Conservation (phyloP, 1,284 basidiomycete genomes). For the Caloboletus inedulis region DNA sequence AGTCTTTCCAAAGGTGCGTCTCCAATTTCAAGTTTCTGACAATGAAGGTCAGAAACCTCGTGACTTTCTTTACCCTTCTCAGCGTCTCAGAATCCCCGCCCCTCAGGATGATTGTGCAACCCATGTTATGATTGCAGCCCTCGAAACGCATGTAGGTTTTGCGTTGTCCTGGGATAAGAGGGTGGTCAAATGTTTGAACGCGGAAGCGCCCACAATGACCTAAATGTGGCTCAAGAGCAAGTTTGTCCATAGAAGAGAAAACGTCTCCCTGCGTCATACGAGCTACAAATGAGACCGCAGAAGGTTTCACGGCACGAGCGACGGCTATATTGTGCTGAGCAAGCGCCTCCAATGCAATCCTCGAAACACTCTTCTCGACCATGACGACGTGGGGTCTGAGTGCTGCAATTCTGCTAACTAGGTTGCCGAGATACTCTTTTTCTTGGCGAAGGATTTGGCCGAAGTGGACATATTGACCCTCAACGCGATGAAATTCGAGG, state of each 20-base stretch:
- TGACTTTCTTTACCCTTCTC: slow-evolving; percentile 86
- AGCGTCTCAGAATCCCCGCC: slow-evolving; percentile 85
- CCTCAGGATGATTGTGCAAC: slow-evolving; percentile 90
- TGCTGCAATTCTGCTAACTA: slow-evolving; percentile 87
- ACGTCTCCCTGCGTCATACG: slow-evolving; percentile 95
- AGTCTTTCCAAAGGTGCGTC: slow-evolving; percentile 93
- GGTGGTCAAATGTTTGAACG: slow-evolving; percentile 93
- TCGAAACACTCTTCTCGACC: slow-evolving; percentile 89
- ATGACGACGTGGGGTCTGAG: slow-evolving; percentile 91
- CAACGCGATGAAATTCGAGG: slow-evolving; percentile 91
- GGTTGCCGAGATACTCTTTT: slow-evolving; percentile 88
- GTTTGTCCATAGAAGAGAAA: slow-evolving; percentile 92
- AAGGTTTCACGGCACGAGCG: slow-evolving; percentile 85
- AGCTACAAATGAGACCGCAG: slow-evolving; percentile 84
- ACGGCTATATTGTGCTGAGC: slow-evolving; percentile 87
- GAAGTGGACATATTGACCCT: slow-evolving; percentile 93
- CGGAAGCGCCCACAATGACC: slow-evolving; percentile 89
- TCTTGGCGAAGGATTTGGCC: slow-evolving; percentile 93
- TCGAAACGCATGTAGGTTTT: slow-evolving; percentile 99
- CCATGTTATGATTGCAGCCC: slow-evolving; percentile 88
- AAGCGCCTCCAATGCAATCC: slow-evolving; percentile 89
- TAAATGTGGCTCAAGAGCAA: slow-evolving; percentile 86
- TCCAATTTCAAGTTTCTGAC: slow-evolving; percentile 92
- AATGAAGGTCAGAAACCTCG: slow-evolving; percentile 88
- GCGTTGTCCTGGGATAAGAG: slow-evolving; percentile 82